Evolutionary conservation across 345 rosid species (phyloP).

Genomic region (Eucalyptus guilfoylei): DNA sequence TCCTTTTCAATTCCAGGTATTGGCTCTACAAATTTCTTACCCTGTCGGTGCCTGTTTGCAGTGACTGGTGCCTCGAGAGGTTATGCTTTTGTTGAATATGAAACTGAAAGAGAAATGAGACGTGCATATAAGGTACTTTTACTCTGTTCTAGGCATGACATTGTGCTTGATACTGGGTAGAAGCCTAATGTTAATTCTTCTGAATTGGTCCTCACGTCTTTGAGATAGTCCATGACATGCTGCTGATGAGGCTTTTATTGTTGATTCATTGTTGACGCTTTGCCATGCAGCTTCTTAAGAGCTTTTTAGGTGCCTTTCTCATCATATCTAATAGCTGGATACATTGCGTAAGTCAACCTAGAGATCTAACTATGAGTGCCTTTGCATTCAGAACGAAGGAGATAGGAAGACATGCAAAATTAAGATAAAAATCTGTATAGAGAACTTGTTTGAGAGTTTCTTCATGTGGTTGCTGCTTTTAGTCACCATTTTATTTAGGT

Average conservation of each 20-base stretch:
- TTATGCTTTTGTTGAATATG: constrained; percentile 81
- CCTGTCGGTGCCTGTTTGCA: not conserved
- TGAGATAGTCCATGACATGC: not conserved
- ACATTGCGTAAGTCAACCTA: not conserved
- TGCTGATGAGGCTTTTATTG: not conserved
- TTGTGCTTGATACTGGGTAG: not conserved
- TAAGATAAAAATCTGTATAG: not conserved
- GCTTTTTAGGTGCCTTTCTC: not conserved
- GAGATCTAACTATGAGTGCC: not conserved
- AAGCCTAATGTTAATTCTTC: not conserved
- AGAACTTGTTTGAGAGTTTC: not conserved
- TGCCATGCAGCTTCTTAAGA: not conserved
- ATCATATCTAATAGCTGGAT: not conserved
- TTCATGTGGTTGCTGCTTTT: not conserved
- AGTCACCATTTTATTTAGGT: not conserved
- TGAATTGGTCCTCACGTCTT: not conserved
- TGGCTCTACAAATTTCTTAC: not conserved
- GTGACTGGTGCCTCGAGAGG: constrained; percentile 93
- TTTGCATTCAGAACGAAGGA: not conserved
- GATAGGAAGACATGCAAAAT: not conserved
- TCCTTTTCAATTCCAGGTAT: not conserved
- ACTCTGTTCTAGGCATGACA: not conserved
- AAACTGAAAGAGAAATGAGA: constrained; percentile 76
- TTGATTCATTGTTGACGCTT: not conserved
- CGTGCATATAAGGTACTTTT: constrained; percentile 66